Evolutionary conservation across 1,284 basidiomycete genomes (phyloP), one percentile per base, ranked within the genome.

Genomic region (Sanghuangporus baumii): DNA sequence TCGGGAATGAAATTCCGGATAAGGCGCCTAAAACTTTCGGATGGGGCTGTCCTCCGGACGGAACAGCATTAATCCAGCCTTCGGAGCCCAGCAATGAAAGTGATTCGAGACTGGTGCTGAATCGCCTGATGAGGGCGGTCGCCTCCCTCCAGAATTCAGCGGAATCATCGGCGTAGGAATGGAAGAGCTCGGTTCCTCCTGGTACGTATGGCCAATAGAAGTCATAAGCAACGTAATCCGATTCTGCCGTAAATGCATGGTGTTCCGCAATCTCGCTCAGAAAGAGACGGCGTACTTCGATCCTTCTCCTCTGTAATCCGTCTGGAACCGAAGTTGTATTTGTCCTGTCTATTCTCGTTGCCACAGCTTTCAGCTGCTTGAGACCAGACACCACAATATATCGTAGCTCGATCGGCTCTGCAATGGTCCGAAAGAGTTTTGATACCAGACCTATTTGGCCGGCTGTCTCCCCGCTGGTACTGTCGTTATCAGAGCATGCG

Each of bases 391-490:
- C 40, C 16, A 16, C 14, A 16, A 60, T 16, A 5, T 48, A n/a
- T 6, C 59, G 36, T 3, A 60, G 37, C 20, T 60, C 59, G 18
- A 60, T 31, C 2, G 59, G 59, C 12, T 50, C 59, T 38, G 48
- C 48, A 31, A 60, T 60, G 20, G 31, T 23, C 23, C 59, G 59
- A 23, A 54, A 60, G 23, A 18, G 14, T 38, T 54, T 60, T 3
- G 48, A 60, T n/a, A 60, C 59, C 6, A 60, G 40, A 9, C 57
- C 59, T 14, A 60, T 12, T 7, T 23, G 14, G 4, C 50, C 48
- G 6, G 59, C 59, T 6, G 59, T 60, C 36, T 54, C 16, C 14
- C 48, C 48, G n/a, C n/a, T n/a, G n/a, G n/a, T n/a, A 40, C 26
- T 26, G 59, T 52, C 59, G 36, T 60, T 5, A 31, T 31, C 48